These are phyloP conservation scores for Lonicera japonica DNA, from an alignment of 129 eudicot species.

Conservation along the genomic window DNA sequence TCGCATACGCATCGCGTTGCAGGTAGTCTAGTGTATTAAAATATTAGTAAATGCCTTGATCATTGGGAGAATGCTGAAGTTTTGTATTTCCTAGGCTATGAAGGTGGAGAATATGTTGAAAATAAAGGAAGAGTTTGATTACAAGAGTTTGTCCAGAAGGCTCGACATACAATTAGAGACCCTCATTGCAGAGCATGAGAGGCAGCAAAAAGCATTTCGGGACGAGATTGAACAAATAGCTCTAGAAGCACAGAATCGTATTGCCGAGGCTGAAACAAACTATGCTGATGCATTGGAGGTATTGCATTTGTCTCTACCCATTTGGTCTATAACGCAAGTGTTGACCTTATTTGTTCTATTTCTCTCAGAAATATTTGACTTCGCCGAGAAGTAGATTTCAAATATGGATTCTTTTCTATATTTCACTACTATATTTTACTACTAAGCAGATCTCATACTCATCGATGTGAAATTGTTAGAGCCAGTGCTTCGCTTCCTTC, in stretches of 20 bases:
- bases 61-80: constrained; percentile 1
- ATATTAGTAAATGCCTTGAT: not conserved
- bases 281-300: constrained; percentile 78
- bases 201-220: constrained; percentile 67
- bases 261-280: constrained; percentile 58
- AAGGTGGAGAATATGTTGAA: constrained; percentile 96
- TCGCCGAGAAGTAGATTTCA: not conserved
- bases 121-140: constrained; percentile 91
- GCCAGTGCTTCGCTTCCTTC: not conserved
- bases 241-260: constrained; percentile 59
- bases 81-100: constrained; percentile 61
- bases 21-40: not conserved
- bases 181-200: constrained; percentile 76
- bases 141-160: constrained; percentile 90
- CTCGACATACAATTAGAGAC: constrained; percentile 88
- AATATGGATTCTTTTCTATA: not conserved
- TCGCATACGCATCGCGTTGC: not conserved
- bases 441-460: not conserved
- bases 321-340: not conserved
- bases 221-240: constrained; percentile 61
- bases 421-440: no score
- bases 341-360: not conserved
- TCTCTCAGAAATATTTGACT: not conserved
- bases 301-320: constrained; percentile 11
- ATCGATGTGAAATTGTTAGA: not conserved